phyloP scores from a whole-genome alignment of 495 filamentous ascomycete species.

The Evansstolkia leycettana region DNA sequence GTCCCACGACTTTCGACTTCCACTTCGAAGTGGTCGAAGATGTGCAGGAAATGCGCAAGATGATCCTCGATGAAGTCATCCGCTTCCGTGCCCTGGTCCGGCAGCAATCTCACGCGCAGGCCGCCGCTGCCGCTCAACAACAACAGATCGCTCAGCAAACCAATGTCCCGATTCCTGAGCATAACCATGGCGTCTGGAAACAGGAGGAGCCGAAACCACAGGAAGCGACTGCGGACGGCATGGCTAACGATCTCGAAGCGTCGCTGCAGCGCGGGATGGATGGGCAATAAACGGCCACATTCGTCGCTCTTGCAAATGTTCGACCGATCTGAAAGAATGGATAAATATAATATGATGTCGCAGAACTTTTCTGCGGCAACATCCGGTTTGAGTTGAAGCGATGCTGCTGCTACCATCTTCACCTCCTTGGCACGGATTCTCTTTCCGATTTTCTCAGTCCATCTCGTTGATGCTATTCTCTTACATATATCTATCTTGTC shows the following conservation, averaged over 20 bases:
- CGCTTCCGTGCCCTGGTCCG: constrained; percentile 69
- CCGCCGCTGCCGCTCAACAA: constrained; percentile 22
- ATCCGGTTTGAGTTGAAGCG: too few species aligned
- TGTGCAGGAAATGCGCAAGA: constrained; percentile 83
- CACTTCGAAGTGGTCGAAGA: constrained; percentile 94
- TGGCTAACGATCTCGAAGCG: constrained; percentile 58
- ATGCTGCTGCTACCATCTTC: too few species aligned
- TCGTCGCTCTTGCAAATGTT: neutral
- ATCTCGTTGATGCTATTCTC: too few species aligned
- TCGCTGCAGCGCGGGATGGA: constrained; percentile 78
- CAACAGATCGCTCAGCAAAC: constrained; percentile 28
- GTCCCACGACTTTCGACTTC: constrained; percentile 92
- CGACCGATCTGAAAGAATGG: too few species aligned
- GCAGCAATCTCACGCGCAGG: constrained; percentile 42
- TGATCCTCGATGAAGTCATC: constrained; percentile 90
- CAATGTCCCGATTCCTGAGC: constrained; percentile 63
- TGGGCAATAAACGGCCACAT: constrained; percentile 16
- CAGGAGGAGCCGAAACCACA: constrained; percentile 80
- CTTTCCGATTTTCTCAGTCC: too few species aligned
- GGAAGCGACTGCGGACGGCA: constrained; percentile 47
- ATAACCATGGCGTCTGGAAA: constrained; percentile 57
- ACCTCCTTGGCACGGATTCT: too few species aligned
- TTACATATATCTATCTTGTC: too few species aligned
- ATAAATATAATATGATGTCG: too few species aligned
- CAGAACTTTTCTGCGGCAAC: too few species aligned